Evolutionary conservation across 108 stramenopile genomes (phyloP), one percentile per base, ranked within the genome.

Genomic region (Fragilariopsis cylindrus): DNA sequence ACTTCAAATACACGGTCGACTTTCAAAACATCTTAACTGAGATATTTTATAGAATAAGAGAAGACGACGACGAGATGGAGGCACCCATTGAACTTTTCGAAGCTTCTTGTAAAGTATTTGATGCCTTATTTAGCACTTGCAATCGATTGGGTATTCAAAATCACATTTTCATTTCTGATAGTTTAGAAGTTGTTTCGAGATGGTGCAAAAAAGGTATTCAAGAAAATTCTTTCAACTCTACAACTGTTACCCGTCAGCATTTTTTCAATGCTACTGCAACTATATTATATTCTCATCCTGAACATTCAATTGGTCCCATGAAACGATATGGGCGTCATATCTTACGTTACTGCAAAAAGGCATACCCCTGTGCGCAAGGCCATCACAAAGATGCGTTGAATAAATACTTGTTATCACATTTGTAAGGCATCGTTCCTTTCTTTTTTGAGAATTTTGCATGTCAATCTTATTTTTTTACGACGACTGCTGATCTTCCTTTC

Each of bases 401-500:
- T 16, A 75, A 80, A 57, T 92, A 85, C 60, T 11, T 92, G 8
- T 57, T 83, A 43, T 78, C 87, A 45, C 85, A 89, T 77, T 64
- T 92, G 78, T 84, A 82, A 74, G 87, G 13, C 39, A 16, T 13
- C 16, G n/a, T 19, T 4, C 11, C 13, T 41, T 41, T 55, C 0
- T 58, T 58, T 7, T 47, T 42, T 13, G 16, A n/a, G 5, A 9
- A 44, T 46, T 57, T 30, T 6, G 7, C 21, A 30, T 60, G 46
- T 41, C 18, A n/a, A 41, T 12, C 48, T 53, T 18, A 69, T 16
- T 50, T 8, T 5, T 49, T 53, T 69, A 48, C 53, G 16, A 73
- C 60, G 12, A 57, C 0, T 60, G 6, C 41, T 21, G 8, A 74
- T 70, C 15, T 55, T 54, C 30, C 16, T 53, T 75, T 18, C 55